Conservation (phyloP, 139 green algal genomes). For the Chlorella vulgaris region DNA sequence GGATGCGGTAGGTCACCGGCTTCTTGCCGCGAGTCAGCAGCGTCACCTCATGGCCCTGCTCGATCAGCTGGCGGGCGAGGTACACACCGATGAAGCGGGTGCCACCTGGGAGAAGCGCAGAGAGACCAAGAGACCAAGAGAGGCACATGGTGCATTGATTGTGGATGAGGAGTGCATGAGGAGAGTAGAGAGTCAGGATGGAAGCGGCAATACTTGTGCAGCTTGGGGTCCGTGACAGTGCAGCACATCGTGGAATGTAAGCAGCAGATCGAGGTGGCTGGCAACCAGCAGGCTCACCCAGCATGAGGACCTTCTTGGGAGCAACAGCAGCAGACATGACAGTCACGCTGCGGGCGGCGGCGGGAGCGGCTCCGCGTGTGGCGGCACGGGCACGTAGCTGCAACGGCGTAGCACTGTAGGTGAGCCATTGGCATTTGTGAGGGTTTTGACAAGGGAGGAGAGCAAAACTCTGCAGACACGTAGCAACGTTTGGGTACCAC, state of each 20-base stretch:
- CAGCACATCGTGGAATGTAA: too few species aligned
- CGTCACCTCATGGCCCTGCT: conserved; percentile 90
- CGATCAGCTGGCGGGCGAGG: conserved; percentile 88
- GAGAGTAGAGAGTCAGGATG: too few species aligned
- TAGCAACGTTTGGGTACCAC: neutral
- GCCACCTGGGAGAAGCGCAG: conserved; percentile 64
- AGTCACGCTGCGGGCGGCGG: neutral
- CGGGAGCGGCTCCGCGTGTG: neutral
- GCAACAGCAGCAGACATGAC: conserved; percentile 34
- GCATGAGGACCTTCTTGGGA: conserved; percentile 90
- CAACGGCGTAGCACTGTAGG: too few species aligned
- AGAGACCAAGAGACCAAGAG: neutral
- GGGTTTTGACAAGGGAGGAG: too few species aligned
- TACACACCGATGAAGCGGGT: conserved; percentile 98
- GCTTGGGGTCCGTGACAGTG: too few species aligned
- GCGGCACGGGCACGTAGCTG: neutral
- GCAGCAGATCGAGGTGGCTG: too few species aligned
- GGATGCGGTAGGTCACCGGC: conserved; percentile 64
- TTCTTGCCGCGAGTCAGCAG: conserved; percentile 95
- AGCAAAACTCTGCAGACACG: too few species aligned
- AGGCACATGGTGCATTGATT: neutral
- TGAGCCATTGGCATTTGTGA: too few species aligned
- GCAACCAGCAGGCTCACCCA: conserved; percentile 77
- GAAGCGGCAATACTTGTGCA: too few species aligned
- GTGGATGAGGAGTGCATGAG: too few species aligned